Base-by-base conservation (phyloP, 208 protist genomes). In the Acanthamoeba royreba region DNA sequence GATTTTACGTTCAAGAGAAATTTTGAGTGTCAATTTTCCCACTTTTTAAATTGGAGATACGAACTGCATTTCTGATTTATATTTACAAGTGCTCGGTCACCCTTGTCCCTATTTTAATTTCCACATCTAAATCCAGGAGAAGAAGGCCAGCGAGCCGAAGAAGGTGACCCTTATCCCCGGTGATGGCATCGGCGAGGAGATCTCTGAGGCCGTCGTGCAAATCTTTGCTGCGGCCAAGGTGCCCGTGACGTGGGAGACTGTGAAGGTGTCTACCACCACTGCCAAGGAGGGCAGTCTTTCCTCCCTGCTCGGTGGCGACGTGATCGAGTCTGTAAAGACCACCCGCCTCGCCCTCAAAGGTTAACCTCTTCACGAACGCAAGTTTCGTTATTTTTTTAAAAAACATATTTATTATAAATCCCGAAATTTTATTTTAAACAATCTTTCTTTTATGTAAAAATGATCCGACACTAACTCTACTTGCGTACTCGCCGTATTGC, bases 121-220 rank as follows among this genome's bases (percentile, higher is more conserved):
- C n/a, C n/a, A n/a, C n/a, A n/a, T n/a, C n/a, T n/a, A n/a, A n/a
- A n/a, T n/a, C n/a, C n/a, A n/a, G n/a, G n/a, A 86, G 46, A 45
- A 86, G 3, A 4, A 47, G 42, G 19, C 33, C 28, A n/a, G 4
- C 40, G 46, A 86, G 46, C 47, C n/a, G 25, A 86, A 55, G 46
- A 86, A 22, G 43, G 95, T 96, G 40, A 95, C 94, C 4, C 88
- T 95, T 19, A 93, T 96, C 42, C 94, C 95, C 63, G 93, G 95
- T 90, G 95, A 97, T 87, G 96, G 96, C 77, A 97, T 97, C 92
- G 96, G 96, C 35, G 81, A 91, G 86, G 95, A 97, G 83, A 97
- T 97, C 69, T 43, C 95, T 28, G 92, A 91, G 4, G 81, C 95
- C 33, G 95, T 96, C 49, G 58, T 69, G 55, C 55, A 92, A n/a